Evolutionary conservation across 306 rosid species (phyloP).

Genomic region (Cicer pinnatifidum): DNA sequence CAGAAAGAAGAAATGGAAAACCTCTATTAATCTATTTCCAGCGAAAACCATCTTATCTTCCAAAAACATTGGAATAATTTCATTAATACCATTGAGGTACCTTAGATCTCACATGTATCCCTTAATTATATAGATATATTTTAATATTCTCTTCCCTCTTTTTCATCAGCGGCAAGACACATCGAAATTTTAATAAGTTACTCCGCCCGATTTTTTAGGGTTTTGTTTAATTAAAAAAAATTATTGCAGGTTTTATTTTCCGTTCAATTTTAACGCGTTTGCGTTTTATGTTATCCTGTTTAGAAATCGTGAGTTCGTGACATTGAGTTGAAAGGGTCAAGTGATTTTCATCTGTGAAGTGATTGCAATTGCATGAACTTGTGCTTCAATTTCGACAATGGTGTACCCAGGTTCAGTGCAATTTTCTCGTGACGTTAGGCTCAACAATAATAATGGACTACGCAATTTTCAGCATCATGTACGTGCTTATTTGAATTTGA

Average conservation of each 20-base stretch:
- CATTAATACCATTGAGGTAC: constrained; percentile 16
- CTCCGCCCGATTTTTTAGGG: constrained; percentile 47
- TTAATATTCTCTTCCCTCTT: no score
- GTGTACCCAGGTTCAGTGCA: constrained; percentile 63
- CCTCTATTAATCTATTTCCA: constrained; percentile 13
- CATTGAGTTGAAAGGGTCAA: constrained; percentile 38
- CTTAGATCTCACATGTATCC: constrained; percentile 31
- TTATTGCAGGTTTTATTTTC: constrained; percentile 32
- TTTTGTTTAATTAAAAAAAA: not conserved
- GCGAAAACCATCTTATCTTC: constrained; percentile 6
- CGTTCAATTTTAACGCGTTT: not conserved
- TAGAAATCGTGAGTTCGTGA: constrained; percentile 2
- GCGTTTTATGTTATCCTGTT: not conserved
- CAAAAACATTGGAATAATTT: constrained; percentile 15
- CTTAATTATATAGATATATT: not conserved
- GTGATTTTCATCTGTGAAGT: not conserved
- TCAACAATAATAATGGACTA: constrained; percentile 47
- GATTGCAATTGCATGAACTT: constrained; percentile 42
- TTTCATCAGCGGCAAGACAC: not conserved
- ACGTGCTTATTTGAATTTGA: constrained; percentile 43
- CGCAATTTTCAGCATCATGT: constrained; percentile 54
- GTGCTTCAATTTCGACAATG: constrained; percentile 55
- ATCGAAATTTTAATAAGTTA: constrained; percentile 2
- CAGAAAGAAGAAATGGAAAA: not conserved
- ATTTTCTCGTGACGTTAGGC: constrained; percentile 58